Conservation (phyloP, 345 rosid genomes). For the Crucihimalaya himalaica region DNA sequence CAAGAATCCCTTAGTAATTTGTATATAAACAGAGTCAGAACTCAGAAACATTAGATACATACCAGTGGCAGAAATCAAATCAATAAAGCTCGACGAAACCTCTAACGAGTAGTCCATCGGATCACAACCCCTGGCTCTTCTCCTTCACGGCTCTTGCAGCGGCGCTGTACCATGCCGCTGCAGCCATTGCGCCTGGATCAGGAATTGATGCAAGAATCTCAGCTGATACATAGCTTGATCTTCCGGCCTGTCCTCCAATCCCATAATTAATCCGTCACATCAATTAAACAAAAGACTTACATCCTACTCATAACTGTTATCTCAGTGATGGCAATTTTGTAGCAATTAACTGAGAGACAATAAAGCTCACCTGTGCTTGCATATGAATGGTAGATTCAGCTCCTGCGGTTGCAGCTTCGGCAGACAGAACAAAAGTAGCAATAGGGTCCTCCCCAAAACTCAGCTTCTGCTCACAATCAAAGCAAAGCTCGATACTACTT, state of each 20-base stretch:
- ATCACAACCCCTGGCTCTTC: slow-evolving; percentile 30
- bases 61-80: not conserved
- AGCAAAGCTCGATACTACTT: not conserved
- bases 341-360: not conserved
- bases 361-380: slow-evolving; percentile 75
- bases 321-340: not conserved
- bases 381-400: slow-evolving; percentile 79
- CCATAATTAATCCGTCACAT: not conserved
- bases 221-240: slow-evolving; percentile 63
- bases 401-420: slow-evolving; percentile 78
- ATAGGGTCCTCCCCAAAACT: slow-evolving; percentile 62
- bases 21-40: not conserved
- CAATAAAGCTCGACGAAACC: not conserved
- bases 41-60: slow-evolving; percentile 2
- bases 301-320: not conserved
- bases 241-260: slow-evolving; percentile 61
- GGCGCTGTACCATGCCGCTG: slow-evolving; percentile 84
- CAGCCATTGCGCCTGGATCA: slow-evolving; percentile 94
- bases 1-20: not conserved
- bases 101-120: not conserved
- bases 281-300: not conserved
- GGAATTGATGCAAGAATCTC: slow-evolving; percentile 66
- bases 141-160: slow-evolving; percentile 74
- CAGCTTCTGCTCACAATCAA: slow-evolving; percentile 56
- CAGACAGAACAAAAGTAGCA: slow-evolving; percentile 65